Conservation (phyloP, 441 rosid genomes). For the Capsella rubella region DNA sequence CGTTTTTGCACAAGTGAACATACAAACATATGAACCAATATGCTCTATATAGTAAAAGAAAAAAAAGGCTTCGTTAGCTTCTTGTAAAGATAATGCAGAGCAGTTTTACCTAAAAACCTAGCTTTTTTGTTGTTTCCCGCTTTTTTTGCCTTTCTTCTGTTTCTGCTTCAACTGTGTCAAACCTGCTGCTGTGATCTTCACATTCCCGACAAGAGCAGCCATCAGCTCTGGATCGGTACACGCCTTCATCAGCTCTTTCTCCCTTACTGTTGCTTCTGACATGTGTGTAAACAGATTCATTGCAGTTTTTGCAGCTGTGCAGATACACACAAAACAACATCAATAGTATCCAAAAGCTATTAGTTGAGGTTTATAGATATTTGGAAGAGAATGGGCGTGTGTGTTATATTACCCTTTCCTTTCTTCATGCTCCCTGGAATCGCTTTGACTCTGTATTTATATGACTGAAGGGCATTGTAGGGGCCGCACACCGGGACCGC, state of each 20-base stretch:
- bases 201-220: conserved; percentile 90
- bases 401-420: conserved; percentile 73
- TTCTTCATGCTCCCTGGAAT: conserved; percentile 89
- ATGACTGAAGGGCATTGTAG: conserved; percentile 83
- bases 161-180: conserved; percentile 93
- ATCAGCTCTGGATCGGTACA: conserved; percentile 94
- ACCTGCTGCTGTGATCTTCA: conserved; percentile 89
- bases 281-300: conserved; percentile 91
- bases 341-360: background rate
- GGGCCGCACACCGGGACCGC: conserved; percentile 96
- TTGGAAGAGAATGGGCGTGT: conserved; percentile 4
- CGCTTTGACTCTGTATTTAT: conserved; percentile 89
- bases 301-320: conserved; percentile 86
- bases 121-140: conserved; percentile 50
- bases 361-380: background rate
- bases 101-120: conserved; percentile 14
- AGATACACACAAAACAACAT: conserved; percentile 1
- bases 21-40: background rate
- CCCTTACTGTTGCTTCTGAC: conserved; percentile 77
- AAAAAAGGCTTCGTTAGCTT: background rate
- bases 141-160: conserved; percentile 91
- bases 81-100: background rate
- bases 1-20: conserved; percentile 8
- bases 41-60: conserved; percentile 1
- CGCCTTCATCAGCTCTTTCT: conserved; percentile 97